Percentiles rank a stretch among this genome's conserved stretches.
Conservation (phyloP, 495 filamentous ascomycete genomes). For the Durotheca rogersii region DNA sequence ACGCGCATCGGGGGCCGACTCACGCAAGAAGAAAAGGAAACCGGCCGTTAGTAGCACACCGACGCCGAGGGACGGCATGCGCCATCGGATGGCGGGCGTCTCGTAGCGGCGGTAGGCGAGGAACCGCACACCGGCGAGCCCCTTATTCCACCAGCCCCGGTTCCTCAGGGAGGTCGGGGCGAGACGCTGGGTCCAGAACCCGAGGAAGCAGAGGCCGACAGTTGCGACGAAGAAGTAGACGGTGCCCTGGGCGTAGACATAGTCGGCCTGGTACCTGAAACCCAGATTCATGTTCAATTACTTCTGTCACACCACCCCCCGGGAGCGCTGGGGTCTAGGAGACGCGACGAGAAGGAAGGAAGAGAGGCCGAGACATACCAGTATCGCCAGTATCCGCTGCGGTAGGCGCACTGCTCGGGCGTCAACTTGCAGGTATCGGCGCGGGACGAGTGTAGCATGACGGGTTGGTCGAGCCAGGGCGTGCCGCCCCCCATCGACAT, state of each 20-base stretch:
- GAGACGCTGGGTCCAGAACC: conserved; percentile 33
- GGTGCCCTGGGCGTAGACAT: conserved; percentile 51
- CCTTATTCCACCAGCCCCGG: conserved; percentile 15
- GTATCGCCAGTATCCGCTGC: conserved; percentile 47
- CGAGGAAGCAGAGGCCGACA: conserved; percentile 49
- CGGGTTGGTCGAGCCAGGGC: conserved; percentile 50
- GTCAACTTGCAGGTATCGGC: conserved; percentile 48
- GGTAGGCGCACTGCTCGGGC: conserved; percentile 50
- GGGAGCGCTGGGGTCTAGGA: too few species aligned
- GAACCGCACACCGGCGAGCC: conserved; percentile 19
- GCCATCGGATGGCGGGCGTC: conserved; percentile 39
- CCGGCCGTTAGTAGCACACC: conserved; percentile 43
- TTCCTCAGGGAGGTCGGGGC: conserved; percentile 12
- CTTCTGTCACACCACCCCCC: too few species aligned
- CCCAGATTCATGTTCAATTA: background rate
- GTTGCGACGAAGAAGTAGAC: conserved; percentile 51
- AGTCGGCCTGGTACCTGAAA: conserved; percentile 54
- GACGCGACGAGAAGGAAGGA: too few species aligned
- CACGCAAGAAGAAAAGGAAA: conserved; percentile 50
- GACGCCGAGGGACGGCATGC: conserved; percentile 47
- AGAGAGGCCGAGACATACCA: conserved; percentile 40
- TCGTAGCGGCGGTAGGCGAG: conserved; percentile 46
- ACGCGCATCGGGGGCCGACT: conserved; percentile 14
- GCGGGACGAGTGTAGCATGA: conserved; percentile 51
- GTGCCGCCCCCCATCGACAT: conserved; percentile 22